Evolutionary conservation across 345 rosid genomes (phyloP).

Genomic region (Gossypium stocksii): DNA sequence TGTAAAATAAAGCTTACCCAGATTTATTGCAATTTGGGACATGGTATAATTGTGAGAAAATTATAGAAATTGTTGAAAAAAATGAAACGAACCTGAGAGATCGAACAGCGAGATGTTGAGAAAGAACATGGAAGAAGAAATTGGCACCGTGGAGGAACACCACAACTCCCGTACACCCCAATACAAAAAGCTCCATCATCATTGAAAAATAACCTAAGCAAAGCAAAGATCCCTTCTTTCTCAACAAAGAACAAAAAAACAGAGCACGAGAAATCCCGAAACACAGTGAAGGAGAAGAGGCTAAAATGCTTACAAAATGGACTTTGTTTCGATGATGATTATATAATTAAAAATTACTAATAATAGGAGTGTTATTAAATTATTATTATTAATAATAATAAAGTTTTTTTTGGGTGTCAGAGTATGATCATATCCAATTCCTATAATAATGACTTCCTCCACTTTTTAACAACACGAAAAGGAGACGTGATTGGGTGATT

Average conservation of each 20-base stretch:
- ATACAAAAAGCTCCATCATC: conserved; percentile 49
- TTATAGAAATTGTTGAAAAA: not conserved
- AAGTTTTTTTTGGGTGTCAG: not conserved
- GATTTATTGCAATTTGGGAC: too few species aligned
- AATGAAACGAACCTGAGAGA: conserved; percentile 40
- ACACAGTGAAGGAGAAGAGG: not conserved
- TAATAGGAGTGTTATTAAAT: not conserved
- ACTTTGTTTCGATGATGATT: not conserved
- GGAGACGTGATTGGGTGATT: not conserved
- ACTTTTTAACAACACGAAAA: not conserved
- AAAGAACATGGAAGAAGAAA: conserved; percentile 52
- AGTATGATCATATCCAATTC: not conserved
- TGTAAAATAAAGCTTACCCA: not conserved
- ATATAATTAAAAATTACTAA: not conserved
- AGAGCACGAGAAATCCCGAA: not conserved
- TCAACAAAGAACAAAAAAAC: not conserved
- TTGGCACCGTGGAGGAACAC: conserved; percentile 62
- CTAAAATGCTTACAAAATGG: not conserved
- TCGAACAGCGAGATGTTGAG: conserved; percentile 45
- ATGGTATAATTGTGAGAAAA: too few species aligned
- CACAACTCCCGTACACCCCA: conserved; percentile 55
- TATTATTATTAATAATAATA: not conserved
- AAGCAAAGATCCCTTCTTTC: not conserved
- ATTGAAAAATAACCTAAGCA: not conserved
- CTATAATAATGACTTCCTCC: not conserved